phyloP scores from a whole-genome alignment of 306 rosid genomes.

The Corylus heterophylla region DNA sequence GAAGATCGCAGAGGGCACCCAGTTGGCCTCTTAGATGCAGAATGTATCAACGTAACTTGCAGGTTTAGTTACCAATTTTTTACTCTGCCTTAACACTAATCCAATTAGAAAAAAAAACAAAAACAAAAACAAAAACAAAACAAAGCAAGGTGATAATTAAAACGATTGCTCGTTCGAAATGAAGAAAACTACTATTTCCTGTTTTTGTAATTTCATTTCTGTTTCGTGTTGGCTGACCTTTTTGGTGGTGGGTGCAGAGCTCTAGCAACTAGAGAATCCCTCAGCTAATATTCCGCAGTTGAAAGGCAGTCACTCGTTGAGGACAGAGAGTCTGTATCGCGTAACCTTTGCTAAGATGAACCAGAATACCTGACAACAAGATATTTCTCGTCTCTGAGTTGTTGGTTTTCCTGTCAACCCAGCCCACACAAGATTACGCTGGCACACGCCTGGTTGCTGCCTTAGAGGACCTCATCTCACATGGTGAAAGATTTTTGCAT shows the following conservation, averaged over 20 bases:
- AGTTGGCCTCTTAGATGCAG: conserved; percentile 78
- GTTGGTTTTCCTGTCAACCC: background rate
- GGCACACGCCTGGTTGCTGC: conserved; percentile 6
- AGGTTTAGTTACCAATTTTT: conserved; percentile 46
- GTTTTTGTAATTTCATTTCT: background rate
- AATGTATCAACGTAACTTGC: conserved; percentile 77
- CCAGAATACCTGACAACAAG: conserved; percentile 1
- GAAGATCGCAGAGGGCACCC: conserved; percentile 54
- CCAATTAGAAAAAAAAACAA: background rate
- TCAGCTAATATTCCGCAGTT: conserved; percentile 29
- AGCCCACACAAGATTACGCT: background rate
- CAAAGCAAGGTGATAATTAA: background rate
- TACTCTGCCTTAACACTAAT: conserved; percentile 7
- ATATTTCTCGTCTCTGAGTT: background rate
- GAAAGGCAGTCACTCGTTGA: conserved; percentile 1
- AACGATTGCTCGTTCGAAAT: background rate
- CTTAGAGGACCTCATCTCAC: background rate
- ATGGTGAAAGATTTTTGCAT: background rate
- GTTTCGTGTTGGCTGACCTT: conserved; percentile 5
- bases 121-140: background rate
- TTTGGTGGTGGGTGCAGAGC: conserved; percentile 55
- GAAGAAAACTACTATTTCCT: background rate
- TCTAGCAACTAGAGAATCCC: conserved; percentile 57
- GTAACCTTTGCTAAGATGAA: conserved; percentile 1
- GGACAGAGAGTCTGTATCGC: conserved; percentile 17